phyloP scores from a whole-genome alignment of 2,329 filamentous ascomycete genomes.

The Fusarium lateritium region DNA sequence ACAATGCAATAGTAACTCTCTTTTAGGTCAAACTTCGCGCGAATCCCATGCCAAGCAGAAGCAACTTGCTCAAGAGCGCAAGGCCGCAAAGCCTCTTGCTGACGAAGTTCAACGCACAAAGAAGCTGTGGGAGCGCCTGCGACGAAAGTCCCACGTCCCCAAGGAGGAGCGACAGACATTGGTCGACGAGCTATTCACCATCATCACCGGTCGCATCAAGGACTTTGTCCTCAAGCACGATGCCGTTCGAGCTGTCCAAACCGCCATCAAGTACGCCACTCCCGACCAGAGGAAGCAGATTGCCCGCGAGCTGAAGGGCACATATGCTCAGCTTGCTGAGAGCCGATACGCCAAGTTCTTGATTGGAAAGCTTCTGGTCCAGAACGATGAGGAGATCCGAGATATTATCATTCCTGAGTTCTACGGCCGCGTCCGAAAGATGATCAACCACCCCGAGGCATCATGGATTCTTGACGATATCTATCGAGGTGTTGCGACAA shows the following conservation, averaged over 20 bases:
- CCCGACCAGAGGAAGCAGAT: conserved; percentile 88
- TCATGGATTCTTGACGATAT: conserved; percentile 99
- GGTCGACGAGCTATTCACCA: conserved; percentile 89
- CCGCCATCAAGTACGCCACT: conserved; percentile 95
- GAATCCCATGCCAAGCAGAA: conserved; percentile 97
- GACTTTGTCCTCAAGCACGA: conserved; percentile 99
- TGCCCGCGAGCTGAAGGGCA: conserved; percentile 86
- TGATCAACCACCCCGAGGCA: conserved; percentile 96
- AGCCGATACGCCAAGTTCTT: conserved; percentile 98
- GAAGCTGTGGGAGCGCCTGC: conserved; percentile 96
- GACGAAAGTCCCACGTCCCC: conserved; percentile 93
- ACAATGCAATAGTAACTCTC: conserved; percentile 24
- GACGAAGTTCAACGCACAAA: conserved; percentile 91
- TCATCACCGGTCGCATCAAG: conserved; percentile 91
- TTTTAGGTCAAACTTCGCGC: conserved; percentile 74
- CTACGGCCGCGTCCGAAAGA: conserved; percentile 90
- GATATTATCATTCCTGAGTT: conserved; percentile 95
- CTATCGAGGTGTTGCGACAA: conserved; percentile 89
- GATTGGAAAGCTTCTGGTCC: conserved; percentile 95
- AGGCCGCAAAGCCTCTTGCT: conserved; percentile 92
- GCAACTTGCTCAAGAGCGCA: conserved; percentile 87
- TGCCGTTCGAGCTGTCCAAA: conserved; percentile 95
- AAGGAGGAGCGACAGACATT: conserved; percentile 89
- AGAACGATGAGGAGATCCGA: conserved; percentile 88
- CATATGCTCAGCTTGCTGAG: conserved; percentile 88